A percentile compares a stretch with the other conserved stretches of the same genome.
Conservation (phyloP, 2,329 filamentous ascomycete species). For the Teratosphaeria nubilosa region DNA sequence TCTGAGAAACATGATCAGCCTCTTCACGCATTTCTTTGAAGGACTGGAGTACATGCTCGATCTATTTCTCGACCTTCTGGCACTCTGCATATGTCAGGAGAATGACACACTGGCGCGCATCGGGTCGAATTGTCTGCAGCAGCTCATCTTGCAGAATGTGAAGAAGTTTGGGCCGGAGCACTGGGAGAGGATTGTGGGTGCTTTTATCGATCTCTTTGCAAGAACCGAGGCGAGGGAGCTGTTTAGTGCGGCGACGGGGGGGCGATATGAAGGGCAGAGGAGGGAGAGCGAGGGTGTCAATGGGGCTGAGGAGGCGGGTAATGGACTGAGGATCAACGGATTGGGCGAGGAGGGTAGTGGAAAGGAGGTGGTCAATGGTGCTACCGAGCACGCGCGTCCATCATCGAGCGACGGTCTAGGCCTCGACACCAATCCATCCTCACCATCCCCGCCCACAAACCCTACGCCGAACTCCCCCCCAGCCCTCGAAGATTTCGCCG, state of each 20-base stretch:
- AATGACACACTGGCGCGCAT: constrained; percentile 98
- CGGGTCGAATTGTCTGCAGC: constrained; percentile 94
- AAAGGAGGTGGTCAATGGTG: constrained; percentile 34
- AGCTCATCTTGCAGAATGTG: constrained; percentile 93
- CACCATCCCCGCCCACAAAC: not conserved
- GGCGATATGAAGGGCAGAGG: constrained; percentile 23
- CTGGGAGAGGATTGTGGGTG: constrained; percentile 89
- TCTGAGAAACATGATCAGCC: constrained; percentile 91
- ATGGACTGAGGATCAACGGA: constrained; percentile 11
- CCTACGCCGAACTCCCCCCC: constrained; percentile 9
- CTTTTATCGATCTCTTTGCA: constrained; percentile 92
- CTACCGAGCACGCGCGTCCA: constrained; percentile 8
- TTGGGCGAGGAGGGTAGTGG: constrained; percentile 7
- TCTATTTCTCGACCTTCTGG: constrained; percentile 87
- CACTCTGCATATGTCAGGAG: constrained; percentile 95
- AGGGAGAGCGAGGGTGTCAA: constrained; percentile 5
- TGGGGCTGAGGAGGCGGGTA: constrained; percentile 3
- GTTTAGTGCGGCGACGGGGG: constrained; percentile 67
- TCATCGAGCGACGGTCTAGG: constrained; percentile 3
- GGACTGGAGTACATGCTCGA: constrained; percentile 96
- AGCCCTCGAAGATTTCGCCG: constrained; percentile 77
- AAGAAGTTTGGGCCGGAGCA: constrained; percentile 78
- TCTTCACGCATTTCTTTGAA: constrained; percentile 98
- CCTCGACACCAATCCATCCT: not conserved
- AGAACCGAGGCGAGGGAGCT: constrained; percentile 89